Percentiles rank a stretch among this genome's conserved stretches.
phyloP scores from a whole-genome alignment of 768 basidiomycete genomes.

The Candolleomyces eurysporus region DNA sequence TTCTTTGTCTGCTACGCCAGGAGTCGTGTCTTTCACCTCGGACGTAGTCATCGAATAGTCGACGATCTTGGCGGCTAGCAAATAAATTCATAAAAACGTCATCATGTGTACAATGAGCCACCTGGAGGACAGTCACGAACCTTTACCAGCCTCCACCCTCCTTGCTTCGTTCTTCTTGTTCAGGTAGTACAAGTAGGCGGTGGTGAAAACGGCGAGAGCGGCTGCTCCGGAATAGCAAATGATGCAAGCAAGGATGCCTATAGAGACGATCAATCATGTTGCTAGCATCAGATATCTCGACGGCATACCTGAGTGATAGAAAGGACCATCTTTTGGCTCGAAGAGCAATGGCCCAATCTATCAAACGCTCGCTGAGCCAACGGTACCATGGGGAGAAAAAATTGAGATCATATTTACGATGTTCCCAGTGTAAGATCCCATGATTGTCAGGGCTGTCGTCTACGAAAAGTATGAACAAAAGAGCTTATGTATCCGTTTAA shows the following conservation, averaged over 20 bases:
- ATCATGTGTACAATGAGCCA: no score
- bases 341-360: slow-evolving; percentile 25
- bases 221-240: slow-evolving; percentile 15
- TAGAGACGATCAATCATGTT: neutral
- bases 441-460: slow-evolving; percentile 25
- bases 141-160: slow-evolving; percentile 18
- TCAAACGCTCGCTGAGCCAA: neutral
- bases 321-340: slow-evolving; percentile 17
- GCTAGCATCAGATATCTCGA: neutral
- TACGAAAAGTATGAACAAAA: slow-evolving; percentile 2
- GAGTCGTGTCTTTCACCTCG: slow-evolving; percentile 1
- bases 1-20: neutral
- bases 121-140: slow-evolving; percentile 3
- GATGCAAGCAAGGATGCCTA: slow-evolving; percentile 16
- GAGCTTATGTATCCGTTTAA: neutral
- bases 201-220: slow-evolving; percentile 15
- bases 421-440: slow-evolving; percentile 22
- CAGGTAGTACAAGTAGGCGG: slow-evolving; percentile 15
- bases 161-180: slow-evolving; percentile 19
- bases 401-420: slow-evolving; percentile 16
- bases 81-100: neutral
- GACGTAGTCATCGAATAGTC: slow-evolving; percentile 17
- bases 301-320: slow-evolving; percentile 16
- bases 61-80: slow-evolving; percentile 13
- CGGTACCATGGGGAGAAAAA: neutral